Evolutionary conservation across 2,329 filamentous ascomycete species (phyloP), one percentile per base, ranked within the genome.

Genomic region (Colletotrichum sp.): DNA sequence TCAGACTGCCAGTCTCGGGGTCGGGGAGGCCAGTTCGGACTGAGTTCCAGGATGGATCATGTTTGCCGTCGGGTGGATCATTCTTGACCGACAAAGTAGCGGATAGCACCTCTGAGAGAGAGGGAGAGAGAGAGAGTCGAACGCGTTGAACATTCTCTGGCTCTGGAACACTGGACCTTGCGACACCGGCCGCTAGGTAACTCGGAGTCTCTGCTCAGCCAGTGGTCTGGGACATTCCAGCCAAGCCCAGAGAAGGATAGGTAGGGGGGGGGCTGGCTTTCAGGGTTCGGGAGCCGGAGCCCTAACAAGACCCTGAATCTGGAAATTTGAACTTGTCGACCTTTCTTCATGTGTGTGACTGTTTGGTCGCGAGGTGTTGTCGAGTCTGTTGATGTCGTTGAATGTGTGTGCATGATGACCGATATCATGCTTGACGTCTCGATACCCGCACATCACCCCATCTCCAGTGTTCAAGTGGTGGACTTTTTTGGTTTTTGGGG

Each of bases 231-330:
- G 26, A 58, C 21, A 26, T 28, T 58, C 26, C 21, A 58, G 55
- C 28, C 68, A n/a, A 71, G 68, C 36, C 38, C 38, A 24, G 34
- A n/a, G 63, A 30, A 36, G 58, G 36, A 30, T 24, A 36, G 43
- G 21, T 28, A 55, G 58, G 73, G 63, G 65, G 43, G 38, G n/a
- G 65, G 43, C 38, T 72, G 68, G 56, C 36, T 18, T 58, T 13
- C 28, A 73, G 73, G 73, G 69, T 67, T 75, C 63, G 73, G 58
- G 48, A 69, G 56, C 26, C 62, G 28, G 69, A 75, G 70, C 73
- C 73, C 73, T 75, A 75, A 73, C 43, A 71, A 48, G 58, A 73
- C 69, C 73, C 69, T 43, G 71, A 55, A 73, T 72, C 69, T 73
- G 48, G 32, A 9, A 72, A 68, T 34, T 7, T 62, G 28, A 4